Evolutionary conservation across 139 green algal species (phyloP).

Genomic region (Chlamydomonas incerta): DNA sequence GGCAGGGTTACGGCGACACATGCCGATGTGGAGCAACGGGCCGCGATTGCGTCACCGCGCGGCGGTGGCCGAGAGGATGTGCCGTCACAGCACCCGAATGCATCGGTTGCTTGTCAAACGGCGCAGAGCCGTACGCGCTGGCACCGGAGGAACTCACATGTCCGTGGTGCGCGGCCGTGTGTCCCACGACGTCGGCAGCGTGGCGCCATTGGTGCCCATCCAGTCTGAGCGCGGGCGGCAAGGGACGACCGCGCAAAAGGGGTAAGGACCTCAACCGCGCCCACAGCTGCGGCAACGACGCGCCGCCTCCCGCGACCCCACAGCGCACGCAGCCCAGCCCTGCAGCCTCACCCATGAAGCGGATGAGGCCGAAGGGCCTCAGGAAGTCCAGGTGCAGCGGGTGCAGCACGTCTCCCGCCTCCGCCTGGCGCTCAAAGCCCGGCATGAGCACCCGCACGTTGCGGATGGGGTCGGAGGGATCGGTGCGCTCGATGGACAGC

Average conservation of each 20-base stretch:
- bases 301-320: no score
- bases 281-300: constrained; percentile 15
- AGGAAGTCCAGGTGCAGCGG: constrained; percentile 37
- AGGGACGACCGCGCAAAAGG: no score
- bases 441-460: constrained; percentile 50
- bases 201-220: constrained; percentile 31
- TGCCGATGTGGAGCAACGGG: no score
- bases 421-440: constrained; percentile 34
- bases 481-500: constrained; percentile 37
- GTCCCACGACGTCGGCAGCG: constrained; percentile 15
- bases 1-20: no score
- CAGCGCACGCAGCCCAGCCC: no score
- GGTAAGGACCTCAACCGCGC: no score
- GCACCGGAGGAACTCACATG: not conserved
- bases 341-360: constrained; percentile 37
- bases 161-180: not conserved
- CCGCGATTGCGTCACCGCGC: no score
- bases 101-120: no score
- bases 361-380: constrained; percentile 21
- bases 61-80: no score
- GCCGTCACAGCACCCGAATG: no score
- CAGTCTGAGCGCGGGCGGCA: no score
- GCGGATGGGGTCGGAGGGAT: constrained; percentile 48
- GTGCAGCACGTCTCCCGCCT: constrained; percentile 30
- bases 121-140: no score